Evolutionary conservation across 2,329 filamentous ascomycete species (phyloP), one percentile per base, ranked within the genome.

Genomic region (Pleomassaria siparia): DNA sequence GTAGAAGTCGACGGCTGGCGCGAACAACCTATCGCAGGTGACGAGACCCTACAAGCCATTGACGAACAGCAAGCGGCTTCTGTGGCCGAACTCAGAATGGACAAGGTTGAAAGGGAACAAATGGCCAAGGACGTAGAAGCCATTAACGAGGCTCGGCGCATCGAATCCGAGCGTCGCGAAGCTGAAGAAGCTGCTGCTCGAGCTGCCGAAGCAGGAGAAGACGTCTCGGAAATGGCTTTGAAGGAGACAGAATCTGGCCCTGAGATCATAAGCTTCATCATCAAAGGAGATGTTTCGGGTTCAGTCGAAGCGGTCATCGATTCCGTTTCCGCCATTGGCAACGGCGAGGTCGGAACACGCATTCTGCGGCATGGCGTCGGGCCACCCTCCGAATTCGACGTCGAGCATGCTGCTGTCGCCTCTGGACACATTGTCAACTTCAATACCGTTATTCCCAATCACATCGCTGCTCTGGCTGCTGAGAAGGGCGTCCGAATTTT

Each of bases 1-100:
- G 88, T 96, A 2, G 90, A 97, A 70, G 83, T 99, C 16, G 84
- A 96, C 53, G 94, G 94, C n/a, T 99, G 94, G 94, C 85, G 86
- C 59, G 88, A 90, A 28, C 86, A 90, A 55, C 92, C 94, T 1
- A 80, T 82, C 20, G 92, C 94, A 1, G 95, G 95, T 41, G 89
- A 95, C 60, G 84, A 90, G 74, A 86, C 95, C 8, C 77, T 99
- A 0, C 88, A 97, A 72, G 89, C 91, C 1, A 77, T 81, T 0
- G 84, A 85, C 56, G 91, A 97, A 72, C 81, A 84, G 50, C 86
- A 82, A 53, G 94, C 91, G 28, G 89, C 89, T 62, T 80, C 79
- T 2, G 92, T 94, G 0, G 80, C 92, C 2, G 82, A 86, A 2
- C 89, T 91, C 62, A 86, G 94, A 9, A 71, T 82, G 26, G 87